Percentiles rank a stretch among this genome's conserved stretches.
phyloP scores from a whole-genome alignment of 257 asterid genomes.

The Nyctanthes arbortristis region DNA sequence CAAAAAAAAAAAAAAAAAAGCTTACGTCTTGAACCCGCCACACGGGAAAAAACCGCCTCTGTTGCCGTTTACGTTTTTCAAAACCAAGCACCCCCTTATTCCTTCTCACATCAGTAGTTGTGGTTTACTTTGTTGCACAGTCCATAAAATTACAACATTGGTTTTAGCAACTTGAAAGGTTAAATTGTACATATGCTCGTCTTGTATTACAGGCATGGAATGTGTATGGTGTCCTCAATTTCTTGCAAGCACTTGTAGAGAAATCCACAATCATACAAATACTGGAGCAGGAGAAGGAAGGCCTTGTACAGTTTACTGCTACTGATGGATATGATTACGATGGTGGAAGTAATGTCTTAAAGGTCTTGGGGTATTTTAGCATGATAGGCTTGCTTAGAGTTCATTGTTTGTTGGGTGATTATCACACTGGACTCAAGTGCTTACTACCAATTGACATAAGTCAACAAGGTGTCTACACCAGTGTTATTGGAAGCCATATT shows the following conservation, averaged over 20 bases:
- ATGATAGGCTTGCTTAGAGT: slow-evolving; percentile 98
- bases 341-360: slow-evolving; percentile 98
- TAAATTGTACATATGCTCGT: not conserved
- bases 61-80: too few species aligned
- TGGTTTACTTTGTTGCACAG: not conserved
- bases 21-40: too few species aligned
- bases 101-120: not conserved
- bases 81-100: not conserved
- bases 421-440: slow-evolving; percentile 93
- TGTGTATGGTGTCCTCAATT: slow-evolving; percentile 94
- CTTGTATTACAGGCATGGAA: slow-evolving; percentile 75
- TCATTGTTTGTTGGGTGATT: slow-evolving; percentile 97
- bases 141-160: not conserved
- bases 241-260: slow-evolving; percentile 92
- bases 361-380: slow-evolving; percentile 94
- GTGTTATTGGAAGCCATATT: slow-evolving; percentile 93
- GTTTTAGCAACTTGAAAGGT: not conserved
- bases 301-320: slow-evolving; percentile 86
- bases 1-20: too few species aligned
- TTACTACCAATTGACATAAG: slow-evolving; percentile 79
- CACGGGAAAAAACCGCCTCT: too few species aligned
- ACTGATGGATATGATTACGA: slow-evolving; percentile 92
- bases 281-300: slow-evolving; percentile 88
- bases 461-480: slow-evolving; percentile 87
- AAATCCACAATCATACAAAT: slow-evolving; percentile 82